phyloP scores from a whole-genome alignment of 345 rosid genomes.

The Populus euphratica region DNA sequence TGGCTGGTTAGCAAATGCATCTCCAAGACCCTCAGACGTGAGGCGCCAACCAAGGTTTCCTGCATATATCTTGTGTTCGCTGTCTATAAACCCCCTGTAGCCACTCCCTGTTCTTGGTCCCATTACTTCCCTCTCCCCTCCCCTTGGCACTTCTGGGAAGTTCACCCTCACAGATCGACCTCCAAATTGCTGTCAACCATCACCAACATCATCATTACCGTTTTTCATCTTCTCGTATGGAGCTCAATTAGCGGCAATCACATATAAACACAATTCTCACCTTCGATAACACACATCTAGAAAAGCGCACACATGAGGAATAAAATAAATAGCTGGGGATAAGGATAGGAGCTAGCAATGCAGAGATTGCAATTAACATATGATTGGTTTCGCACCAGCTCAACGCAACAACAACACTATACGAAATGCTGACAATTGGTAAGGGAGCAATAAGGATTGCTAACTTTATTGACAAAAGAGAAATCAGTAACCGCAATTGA shows the following conservation, averaged over 20 bases:
- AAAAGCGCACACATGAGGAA: background rate
- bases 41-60: constrained; percentile 87
- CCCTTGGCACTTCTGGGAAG: constrained; percentile 93
- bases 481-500: background rate
- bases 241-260: background rate
- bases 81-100: constrained; percentile 57
- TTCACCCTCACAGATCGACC: constrained; percentile 81
- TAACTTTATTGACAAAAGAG: background rate
- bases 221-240: background rate
- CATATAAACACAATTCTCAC: background rate
- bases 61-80: constrained; percentile 84
- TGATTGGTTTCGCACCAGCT: background rate
- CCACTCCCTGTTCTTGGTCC: constrained; percentile 47
- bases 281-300: background rate
- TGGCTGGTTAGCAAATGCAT: constrained; percentile 64
- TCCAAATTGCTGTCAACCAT: constrained; percentile 65
- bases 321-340: background rate
- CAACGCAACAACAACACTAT: background rate
- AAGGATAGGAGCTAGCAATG: background rate
- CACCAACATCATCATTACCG: background rate
- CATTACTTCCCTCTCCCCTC: constrained; percentile 84
- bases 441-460: background rate
- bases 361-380: background rate
- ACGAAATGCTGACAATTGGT: background rate
- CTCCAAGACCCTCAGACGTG: constrained; percentile 66